phyloP scores from a whole-genome alignment of 2,329 filamentous ascomycete species.

The Hyphodiscus sp. region DNA sequence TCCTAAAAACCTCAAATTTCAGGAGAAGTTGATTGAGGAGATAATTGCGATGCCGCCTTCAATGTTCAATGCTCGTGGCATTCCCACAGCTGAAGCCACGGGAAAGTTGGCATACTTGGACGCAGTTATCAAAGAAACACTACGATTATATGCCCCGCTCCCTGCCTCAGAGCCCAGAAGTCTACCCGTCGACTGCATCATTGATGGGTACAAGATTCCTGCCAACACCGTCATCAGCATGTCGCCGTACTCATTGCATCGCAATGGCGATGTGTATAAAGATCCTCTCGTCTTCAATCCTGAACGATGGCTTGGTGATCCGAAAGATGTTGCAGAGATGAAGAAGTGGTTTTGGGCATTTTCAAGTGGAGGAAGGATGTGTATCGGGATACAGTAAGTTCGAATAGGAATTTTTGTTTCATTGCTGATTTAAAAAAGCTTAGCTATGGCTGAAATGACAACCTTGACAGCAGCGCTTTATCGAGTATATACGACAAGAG shows the following conservation, averaged over 20 bases:
- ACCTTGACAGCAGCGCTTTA: conserved; percentile 40
- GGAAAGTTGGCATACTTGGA: conserved; percentile 39
- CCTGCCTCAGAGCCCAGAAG: conserved; percentile 45
- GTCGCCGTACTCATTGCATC: conserved; percentile 46
- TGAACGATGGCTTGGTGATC: conserved; percentile 42
- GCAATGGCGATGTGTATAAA: conserved; percentile 41
- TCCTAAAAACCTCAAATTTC: conserved; percentile 35
- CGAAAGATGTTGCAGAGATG: conserved; percentile 28
- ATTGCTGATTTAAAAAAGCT: conserved; percentile 20
- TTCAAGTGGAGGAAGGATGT: conserved; percentile 59
- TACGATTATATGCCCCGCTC: conserved; percentile 44
- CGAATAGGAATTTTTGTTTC: neutral
- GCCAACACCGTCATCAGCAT: conserved; percentile 44
- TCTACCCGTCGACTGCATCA: conserved; percentile 29
- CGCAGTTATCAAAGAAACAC: conserved; percentile 44
- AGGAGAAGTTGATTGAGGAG: conserved; percentile 40
- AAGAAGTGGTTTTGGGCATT: conserved; percentile 57
- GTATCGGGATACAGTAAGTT: conserved; percentile 44
- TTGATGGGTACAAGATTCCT: conserved; percentile 37
- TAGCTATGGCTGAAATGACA: conserved; percentile 46
- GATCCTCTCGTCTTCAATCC: conserved; percentile 43
- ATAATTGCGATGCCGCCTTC: conserved; percentile 27
- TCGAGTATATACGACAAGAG: conserved; percentile 34
- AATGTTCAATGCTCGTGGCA: conserved; percentile 23
- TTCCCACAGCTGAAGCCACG: conserved; percentile 31